Conservation (phyloP, 1,284 basidiomycete species). For the Trichosporon asahii region DNA sequence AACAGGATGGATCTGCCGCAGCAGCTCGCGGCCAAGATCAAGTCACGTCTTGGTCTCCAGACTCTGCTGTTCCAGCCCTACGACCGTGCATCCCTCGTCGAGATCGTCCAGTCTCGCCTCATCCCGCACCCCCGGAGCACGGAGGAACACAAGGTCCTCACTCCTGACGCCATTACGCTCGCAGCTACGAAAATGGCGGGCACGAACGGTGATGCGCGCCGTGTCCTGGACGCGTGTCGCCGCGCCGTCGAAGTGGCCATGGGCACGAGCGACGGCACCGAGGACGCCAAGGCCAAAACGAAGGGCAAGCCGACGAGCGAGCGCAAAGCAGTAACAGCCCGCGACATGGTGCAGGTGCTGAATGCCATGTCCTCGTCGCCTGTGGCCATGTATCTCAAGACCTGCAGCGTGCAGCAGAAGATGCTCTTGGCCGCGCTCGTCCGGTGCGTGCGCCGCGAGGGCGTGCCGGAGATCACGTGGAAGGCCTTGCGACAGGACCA, state of each 20-base stretch:
- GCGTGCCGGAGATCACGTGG: slow-evolving; percentile 83
- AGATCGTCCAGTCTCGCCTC: slow-evolving; percentile 81
- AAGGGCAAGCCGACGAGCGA: neutral
- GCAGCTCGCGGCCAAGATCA: slow-evolving; percentile 85
- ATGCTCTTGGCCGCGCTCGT: slow-evolving; percentile 84
- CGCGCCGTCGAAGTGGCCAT: slow-evolving; percentile 73
- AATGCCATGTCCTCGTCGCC: slow-evolving; percentile 88
- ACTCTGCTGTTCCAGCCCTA: slow-evolving; percentile 96
- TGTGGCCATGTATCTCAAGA: slow-evolving; percentile 72
- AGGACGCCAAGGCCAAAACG: neutral
- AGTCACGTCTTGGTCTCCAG: slow-evolving; percentile 83
- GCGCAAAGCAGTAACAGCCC: slow-evolving; percentile 60
- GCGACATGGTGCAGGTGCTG: slow-evolving; percentile 77
- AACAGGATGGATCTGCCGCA: slow-evolving; percentile 99
- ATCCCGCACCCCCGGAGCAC: slow-evolving; percentile 54
- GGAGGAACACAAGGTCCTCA: slow-evolving; percentile 62
- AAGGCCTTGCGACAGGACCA: slow-evolving; percentile 56
- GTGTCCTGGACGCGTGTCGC: slow-evolving; percentile 91
- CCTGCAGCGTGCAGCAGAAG: slow-evolving; percentile 79
- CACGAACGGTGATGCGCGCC: slow-evolving; percentile 89
- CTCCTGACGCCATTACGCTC: slow-evolving; percentile 74
- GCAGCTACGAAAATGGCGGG: slow-evolving; percentile 88
- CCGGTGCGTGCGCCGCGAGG: slow-evolving; percentile 75
- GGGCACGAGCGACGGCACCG: slow-evolving; percentile 19
- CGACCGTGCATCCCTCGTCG: slow-evolving; percentile 70